These are phyloP conservation scores for Trichoderma koningii DNA, from an alignment of 2,329 filamentous ascomycete species.

Conservation along the genomic window DNA sequence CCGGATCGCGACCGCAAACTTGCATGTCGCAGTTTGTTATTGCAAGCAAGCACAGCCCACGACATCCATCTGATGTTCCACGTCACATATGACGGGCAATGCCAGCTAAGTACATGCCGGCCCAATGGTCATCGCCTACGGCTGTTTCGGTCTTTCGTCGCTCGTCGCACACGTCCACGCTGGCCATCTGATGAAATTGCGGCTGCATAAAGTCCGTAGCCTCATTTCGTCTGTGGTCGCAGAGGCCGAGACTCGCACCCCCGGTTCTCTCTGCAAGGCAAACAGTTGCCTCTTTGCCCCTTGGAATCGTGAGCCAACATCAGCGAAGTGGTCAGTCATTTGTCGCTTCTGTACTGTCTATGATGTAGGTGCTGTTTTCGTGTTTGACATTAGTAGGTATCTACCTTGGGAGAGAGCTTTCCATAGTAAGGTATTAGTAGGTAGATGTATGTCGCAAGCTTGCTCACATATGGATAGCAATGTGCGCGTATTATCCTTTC, in stretches of 20 bases:
- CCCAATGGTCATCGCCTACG: neutral
- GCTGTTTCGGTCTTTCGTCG: slow-evolving; percentile 6
- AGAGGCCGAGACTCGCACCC: neutral
- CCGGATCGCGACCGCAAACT: neutral
- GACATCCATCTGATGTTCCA: neutral
- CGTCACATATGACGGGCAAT: neutral
- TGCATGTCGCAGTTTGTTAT: slow-evolving; percentile 11
- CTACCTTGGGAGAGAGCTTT: no score
- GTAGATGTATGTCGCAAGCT: no score
- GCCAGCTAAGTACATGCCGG: neutral
- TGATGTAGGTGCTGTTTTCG: neutral
- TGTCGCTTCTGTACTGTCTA: neutral
- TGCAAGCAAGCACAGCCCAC: slow-evolving; percentile 13
- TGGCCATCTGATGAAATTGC: neutral
- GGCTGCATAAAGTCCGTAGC: slow-evolving; percentile 1
- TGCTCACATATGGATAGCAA: no score
- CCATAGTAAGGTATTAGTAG: no score
- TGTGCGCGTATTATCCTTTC: no score
- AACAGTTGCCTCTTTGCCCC: slow-evolving; percentile 5
- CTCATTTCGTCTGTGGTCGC: slow-evolving; percentile 2
- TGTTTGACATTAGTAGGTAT: no score
- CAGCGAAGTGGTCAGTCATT: neutral
- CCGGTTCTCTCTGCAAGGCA: neutral
- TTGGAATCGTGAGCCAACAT: neutral
- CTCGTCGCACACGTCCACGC: slow-evolving; percentile 13